Percentiles rank a stretch among this genome's conserved stretches.
These are phyloP conservation scores for Ophiostoma perfectum DNA, from an alignment of 2,329 filamentous ascomycete genomes.

Conservation along the genomic window DNA sequence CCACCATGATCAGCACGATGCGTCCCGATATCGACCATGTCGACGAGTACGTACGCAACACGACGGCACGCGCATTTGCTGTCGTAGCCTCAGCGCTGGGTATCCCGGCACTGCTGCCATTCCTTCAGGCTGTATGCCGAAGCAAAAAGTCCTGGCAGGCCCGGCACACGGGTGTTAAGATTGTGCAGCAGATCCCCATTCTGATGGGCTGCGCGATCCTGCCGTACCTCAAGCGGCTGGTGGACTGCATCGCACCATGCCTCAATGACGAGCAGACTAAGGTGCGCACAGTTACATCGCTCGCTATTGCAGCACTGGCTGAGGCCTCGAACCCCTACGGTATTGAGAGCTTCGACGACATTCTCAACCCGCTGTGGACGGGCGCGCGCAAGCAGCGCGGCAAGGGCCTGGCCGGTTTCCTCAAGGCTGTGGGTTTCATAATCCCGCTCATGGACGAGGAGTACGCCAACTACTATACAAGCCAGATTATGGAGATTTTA, in stretches of 20 bases:
- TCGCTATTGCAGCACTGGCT: slow-evolving; percentile 89
- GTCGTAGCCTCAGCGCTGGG: slow-evolving; percentile 94
- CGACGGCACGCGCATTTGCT: slow-evolving; percentile 91
- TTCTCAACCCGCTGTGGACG: slow-evolving; percentile 94
- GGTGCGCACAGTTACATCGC: slow-evolving; percentile 89
- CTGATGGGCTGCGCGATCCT: slow-evolving; percentile 96
- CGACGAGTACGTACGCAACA: slow-evolving; percentile 97
- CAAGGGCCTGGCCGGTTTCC: slow-evolving; percentile 89
- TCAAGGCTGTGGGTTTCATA: slow-evolving; percentile 97
- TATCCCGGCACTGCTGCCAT: slow-evolving; percentile 90
- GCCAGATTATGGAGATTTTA: slow-evolving; percentile 97
- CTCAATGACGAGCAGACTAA: slow-evolving; percentile 97
- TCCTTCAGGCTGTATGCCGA: slow-evolving; percentile 89
- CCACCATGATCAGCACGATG: slow-evolving; percentile 99
- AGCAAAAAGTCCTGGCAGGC: slow-evolving; percentile 99
- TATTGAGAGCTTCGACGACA: slow-evolving; percentile 98
- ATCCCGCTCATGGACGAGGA: slow-evolving; percentile 99
- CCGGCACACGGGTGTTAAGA: slow-evolving; percentile 96
- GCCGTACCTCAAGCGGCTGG: slow-evolving; percentile 89
- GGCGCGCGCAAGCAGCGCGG: slow-evolving; percentile 93
- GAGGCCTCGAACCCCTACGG: slow-evolving; percentile 97
- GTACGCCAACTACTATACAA: slow-evolving; percentile 98
- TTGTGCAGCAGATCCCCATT: slow-evolving; percentile 97
- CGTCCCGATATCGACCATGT: slow-evolving; percentile 97
- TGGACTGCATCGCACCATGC: slow-evolving; percentile 94